Evolutionary conservation across 1,284 basidiomycete species (phyloP).

Genomic region (Moesziomyces globuligerus): DNA sequence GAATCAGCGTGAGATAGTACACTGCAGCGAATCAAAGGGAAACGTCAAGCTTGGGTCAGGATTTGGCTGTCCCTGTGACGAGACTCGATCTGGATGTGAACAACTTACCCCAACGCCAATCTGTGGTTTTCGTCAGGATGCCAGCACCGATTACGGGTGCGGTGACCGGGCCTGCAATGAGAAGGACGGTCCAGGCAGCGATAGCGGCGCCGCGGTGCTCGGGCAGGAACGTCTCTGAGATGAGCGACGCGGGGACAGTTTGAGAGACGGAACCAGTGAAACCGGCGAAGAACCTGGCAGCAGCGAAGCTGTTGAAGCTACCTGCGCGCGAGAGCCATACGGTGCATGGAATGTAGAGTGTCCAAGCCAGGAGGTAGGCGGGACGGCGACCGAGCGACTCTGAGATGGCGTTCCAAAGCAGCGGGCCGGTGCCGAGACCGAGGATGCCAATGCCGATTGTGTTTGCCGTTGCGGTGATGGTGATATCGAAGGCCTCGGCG

Average conservation of each 20-base stretch:
- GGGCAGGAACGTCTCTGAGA: conserved; percentile 49
- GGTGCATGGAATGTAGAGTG: conserved; percentile 65
- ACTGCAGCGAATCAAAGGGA: conserved; percentile 18
- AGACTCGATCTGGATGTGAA: no score
- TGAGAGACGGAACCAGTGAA: conserved; percentile 38
- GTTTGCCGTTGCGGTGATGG: conserved; percentile 63
- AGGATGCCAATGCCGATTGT: conserved; percentile 67
- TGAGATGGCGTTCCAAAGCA: conserved; percentile 58
- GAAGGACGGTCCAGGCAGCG: conserved; percentile 57
- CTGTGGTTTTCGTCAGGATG: conserved; percentile 51
- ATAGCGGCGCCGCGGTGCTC: conserved; percentile 67
- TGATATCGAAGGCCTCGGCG: conserved; percentile 49
- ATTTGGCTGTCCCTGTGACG: no score
- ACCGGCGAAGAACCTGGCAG: conserved; percentile 51
- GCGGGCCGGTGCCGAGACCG: conserved; percentile 66
- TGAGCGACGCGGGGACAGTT: conserved; percentile 44
- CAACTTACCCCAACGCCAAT: conserved; percentile 46
- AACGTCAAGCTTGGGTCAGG: neutral
- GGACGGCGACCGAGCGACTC: conserved; percentile 65
- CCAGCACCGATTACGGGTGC: conserved; percentile 66
- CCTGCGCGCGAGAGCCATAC: conserved; percentile 64
- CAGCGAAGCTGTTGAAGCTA: conserved; percentile 44
- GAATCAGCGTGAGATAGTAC: conserved; percentile 65
- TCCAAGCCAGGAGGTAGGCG: conserved; percentile 65
- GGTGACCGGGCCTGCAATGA: conserved; percentile 61